Percentiles rank a stretch among this genome's conserved stretches.
phyloP scores from a whole-genome alignment of 768 basidiomycete genomes.

The Chalciporus sphaerocephalus region DNA sequence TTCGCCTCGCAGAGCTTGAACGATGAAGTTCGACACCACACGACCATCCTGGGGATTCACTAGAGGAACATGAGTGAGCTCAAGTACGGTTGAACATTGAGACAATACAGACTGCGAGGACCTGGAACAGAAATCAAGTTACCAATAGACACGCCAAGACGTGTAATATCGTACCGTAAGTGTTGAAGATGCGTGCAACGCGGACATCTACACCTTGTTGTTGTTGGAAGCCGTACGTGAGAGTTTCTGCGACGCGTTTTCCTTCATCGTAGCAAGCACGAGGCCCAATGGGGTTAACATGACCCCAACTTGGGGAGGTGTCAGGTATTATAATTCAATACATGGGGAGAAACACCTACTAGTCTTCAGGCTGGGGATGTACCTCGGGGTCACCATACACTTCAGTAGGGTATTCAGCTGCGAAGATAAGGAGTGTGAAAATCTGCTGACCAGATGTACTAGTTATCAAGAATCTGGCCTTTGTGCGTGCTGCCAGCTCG shows the following conservation, averaged over 20 bases:
- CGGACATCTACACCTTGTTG: constrained; percentile 95
- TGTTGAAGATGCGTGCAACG: constrained; percentile 98
- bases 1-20: constrained; percentile 93
- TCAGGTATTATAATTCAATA: constrained; percentile 9
- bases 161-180: constrained; percentile 52
- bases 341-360: constrained; percentile 48
- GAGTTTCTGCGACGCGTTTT: constrained; percentile 96
- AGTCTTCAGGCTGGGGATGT: constrained; percentile 94
- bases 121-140: constrained; percentile 23
- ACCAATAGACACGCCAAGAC: background rate
- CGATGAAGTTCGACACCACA: constrained; percentile 98
- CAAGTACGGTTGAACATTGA: constrained; percentile 1
- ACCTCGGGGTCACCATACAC: constrained; percentile 98
- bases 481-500: constrained; percentile 93
- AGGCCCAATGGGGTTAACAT: constrained; percentile 97
- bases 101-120: constrained; percentile 64
- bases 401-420: constrained; percentile 45
- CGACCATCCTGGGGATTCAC: constrained; percentile 98
- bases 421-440: background rate
- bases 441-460: constrained; percentile 78
- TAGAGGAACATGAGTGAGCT: constrained; percentile 32
- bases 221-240: constrained; percentile 93
- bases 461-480: constrained; percentile 93
- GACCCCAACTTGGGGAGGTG: constrained; percentile 69
- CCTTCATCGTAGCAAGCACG: constrained; percentile 99